Evolutionary conservation across 441 rosid species (phyloP), one percentile per base, ranked within the genome.

Genomic region (Eruca vesicaria): DNA sequence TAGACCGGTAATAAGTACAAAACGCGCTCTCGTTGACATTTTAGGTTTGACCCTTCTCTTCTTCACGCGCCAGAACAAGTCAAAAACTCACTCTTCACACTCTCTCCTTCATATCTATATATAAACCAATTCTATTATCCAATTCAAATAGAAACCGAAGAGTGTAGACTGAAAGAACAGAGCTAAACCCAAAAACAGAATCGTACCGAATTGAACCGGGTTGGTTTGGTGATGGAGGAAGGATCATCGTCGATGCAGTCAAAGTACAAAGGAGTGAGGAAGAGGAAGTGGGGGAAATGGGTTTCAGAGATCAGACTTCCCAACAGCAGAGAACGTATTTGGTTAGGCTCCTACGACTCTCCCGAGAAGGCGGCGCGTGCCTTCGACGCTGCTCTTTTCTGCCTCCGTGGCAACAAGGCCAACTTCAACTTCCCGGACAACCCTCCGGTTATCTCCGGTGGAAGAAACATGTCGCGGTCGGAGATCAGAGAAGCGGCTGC

Each of bases 241-340:
- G 72, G 23, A 28, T 33, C 67, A 2, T 76, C 75, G 35, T 52
- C 77, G 77, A 45, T 33, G 72, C 68, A 71, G 63, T 66, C 73
- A 3, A 88, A 86, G 78, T 93, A 88, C 83, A 93, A 73, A 77
- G 97, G 98, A 1, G 96, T 93, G 29, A 53, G 97, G 55, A 91
- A 89, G 94, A 70, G 98, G 90, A 89, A 89, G 74, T 91, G 97
- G 98, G 94, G 98, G 4, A 93, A 87, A 66, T 93, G 91, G 91
- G 98, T 93, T 70, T 89, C 97, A 0, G 98, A 91, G 81, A 86
- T 91, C 58, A 79, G 98, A 73, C 87, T 93, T 1, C 98, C 97
- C 0, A 89, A 91, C 63, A 87, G 97, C 82, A 80, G 98, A 26
- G 93, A 93, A 64, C 80, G 96, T 4, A 93, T 93, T 1, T 91